Base-by-base conservation (phyloP, 2,329 filamentous ascomycete species). In the Ophiosphaerella korrae region DNA sequence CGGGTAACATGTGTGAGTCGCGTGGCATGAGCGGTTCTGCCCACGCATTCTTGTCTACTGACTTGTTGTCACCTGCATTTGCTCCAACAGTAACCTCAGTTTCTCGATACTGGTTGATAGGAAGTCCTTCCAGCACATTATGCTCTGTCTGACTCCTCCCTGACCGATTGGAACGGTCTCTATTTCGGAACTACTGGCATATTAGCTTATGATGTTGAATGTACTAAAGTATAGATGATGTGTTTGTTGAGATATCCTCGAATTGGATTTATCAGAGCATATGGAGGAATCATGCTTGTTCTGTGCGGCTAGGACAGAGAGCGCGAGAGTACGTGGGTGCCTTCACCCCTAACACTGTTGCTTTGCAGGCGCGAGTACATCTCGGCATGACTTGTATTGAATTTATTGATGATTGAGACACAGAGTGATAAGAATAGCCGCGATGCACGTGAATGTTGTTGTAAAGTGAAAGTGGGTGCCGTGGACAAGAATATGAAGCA, bases 81-180 rank as follows among this genome's bases (percentile, higher is more conserved):
- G 90, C 87, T 59, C 85, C 85, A 67, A 93, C 78, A 36, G 78
- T 87, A 49, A 90, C 58, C 48, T 76, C 74, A 51, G 88, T 85
- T 57, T 89, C 86, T 48, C 89, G 86, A 88, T 92, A 97, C 82
- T 96, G 91, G 67, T 92, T 88, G 50, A 97, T 88, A 13, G 93
- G 93, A 9, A 97, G 82, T 52, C 92, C 90, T 81, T 84, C 79
- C 42, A 84, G 81, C 42, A 86, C 79, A 77, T 88, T 87, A 68
- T 87, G 84, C 58, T 89, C 86, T 45, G 81, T 77, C 59, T 84
- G 81, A 37, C 76, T 77, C 53, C 83, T 81, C 50, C 82, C 78
- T 52, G 80, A 81, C 59, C 84, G 80, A 52, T 83, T 82, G 53
- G 81, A 82, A 16, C 82, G 80, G 55, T 82, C 82, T 50, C 81